Evolutionary conservation across 805 yeast genomes (phyloP).

Genomic region (Nematodospora valgi): DNA sequence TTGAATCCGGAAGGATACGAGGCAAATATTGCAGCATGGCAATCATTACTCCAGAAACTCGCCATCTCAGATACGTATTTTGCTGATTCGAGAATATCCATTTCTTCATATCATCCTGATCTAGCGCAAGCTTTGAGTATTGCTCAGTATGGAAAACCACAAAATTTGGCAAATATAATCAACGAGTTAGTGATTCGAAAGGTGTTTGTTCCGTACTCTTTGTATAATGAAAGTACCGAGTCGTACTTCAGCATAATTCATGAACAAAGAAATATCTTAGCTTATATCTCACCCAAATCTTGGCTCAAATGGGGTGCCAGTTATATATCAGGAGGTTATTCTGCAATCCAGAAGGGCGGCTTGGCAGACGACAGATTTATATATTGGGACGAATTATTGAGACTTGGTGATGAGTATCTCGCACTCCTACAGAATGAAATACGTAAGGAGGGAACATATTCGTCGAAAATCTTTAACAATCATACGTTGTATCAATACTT

Average conservation of each 20-base stretch:
- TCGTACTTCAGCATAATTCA: constrained; percentile 8
- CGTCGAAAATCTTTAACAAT: constrained; percentile 14
- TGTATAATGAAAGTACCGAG: constrained; percentile 7
- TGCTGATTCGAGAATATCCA: constrained; percentile 15
- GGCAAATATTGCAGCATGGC: constrained; percentile 42
- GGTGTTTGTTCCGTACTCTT: constrained; percentile 18
- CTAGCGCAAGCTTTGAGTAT: constrained; percentile 18
- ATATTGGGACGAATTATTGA: constrained; percentile 17
- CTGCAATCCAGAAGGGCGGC: constrained; percentile 12
- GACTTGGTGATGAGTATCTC: constrained; percentile 7
- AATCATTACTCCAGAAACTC: constrained; percentile 16
- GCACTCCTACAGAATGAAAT: constrained; percentile 8
- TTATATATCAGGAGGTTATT: constrained; percentile 3
- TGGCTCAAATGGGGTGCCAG: constrained; percentile 15
- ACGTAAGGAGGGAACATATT: constrained; percentile 12
- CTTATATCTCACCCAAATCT: constrained; percentile 10
- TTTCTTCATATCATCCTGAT: constrained; percentile 14
- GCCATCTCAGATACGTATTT: constrained; percentile 13
- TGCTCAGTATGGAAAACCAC: constrained; percentile 31
- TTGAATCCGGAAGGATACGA: constrained; percentile 42
- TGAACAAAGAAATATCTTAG: constrained; percentile 1
- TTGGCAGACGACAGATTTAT: constrained; percentile 22
- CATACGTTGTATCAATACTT: constrained; percentile 11
- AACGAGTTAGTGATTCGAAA: constrained; percentile 20
- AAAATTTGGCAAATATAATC: constrained; percentile 21